Evolutionary conservation across 2,329 filamentous ascomycete species (phyloP), one percentile per base, ranked within the genome.

Genomic region (Teratosphaeria epicoccoides): DNA sequence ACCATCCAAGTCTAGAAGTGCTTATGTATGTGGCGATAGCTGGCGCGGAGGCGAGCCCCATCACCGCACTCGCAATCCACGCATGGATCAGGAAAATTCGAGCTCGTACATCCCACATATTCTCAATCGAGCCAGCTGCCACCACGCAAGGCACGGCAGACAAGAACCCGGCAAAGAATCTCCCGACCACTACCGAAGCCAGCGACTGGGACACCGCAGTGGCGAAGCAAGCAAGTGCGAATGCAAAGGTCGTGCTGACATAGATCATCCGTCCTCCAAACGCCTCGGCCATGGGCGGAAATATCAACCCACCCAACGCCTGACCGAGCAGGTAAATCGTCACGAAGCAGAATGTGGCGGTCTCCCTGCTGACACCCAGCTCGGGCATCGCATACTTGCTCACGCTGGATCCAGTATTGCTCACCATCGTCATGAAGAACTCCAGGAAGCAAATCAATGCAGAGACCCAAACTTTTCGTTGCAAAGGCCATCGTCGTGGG

Each of bases 51-150:
- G 49, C 49, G 20, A 50, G 17, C 6, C 49, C 49, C 5, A 50
- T 24, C 10, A 45, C 49, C 4, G 49, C 49, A 23, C 24, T 25
- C 20, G 43, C 26, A 24, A 50, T 50, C 49, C 49, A 50, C 12
- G 17, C 49, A 28, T 50, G 49, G 6, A 50, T 33, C 24, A 73
- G 59, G 73, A 72, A 76, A 6, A 76, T 69, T 12, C 75, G 66
- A n/a, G 63, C 64, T 50, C 66, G 65, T 14, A 68, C 66, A 51
- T 75, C 70, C 63, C 70, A 76, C 60, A 78, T 70, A 54, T 78
- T 74, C 53, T 78, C 75, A 10, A 50, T 50, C 9, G 24, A 26
- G 7, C 49, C 49, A 20, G 25, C 26, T 24, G 49, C 49, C 45
- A 50, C 49, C n/a, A 37, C 37, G 17, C 26, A 25, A 12, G 49